These are phyloP conservation scores for Reutealis trisperma DNA, from an alignment of 345 rosid genomes.

Conservation along the genomic window DNA sequence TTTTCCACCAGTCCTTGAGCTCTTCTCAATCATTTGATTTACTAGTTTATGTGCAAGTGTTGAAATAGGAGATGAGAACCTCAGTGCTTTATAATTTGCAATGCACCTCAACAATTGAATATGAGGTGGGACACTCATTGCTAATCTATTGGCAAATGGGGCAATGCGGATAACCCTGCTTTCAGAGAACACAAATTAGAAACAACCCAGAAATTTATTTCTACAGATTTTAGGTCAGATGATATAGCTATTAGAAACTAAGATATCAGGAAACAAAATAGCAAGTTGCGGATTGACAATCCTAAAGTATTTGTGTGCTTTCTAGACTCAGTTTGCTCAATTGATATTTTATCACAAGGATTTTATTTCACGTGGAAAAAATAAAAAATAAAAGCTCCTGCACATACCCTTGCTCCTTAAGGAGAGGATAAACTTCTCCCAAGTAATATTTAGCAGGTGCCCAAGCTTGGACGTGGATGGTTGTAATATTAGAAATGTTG, in stretches of 20 bases:
- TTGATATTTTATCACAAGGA: conserved; percentile 1
- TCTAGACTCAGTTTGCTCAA: background rate
- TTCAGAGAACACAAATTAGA: conserved; percentile 21
- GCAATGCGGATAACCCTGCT: conserved; percentile 81
- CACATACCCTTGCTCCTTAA: conserved; percentile 72
- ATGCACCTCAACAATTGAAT: conserved; percentile 86
- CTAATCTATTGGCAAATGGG: conserved; percentile 95
- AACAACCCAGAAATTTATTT: conserved; percentile 4
- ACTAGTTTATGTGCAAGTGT: conserved; percentile 63
- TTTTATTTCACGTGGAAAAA: background rate
- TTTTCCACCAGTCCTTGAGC: conserved; percentile 69
- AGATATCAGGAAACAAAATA: background rate
- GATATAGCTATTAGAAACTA: background rate
- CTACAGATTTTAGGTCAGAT: conserved; percentile 3
- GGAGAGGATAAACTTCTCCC: conserved; percentile 63
- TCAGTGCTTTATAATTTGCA: conserved; percentile 81
- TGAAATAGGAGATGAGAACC: conserved; percentile 64
- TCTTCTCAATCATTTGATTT: conserved; percentile 66
- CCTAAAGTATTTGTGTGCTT: background rate
- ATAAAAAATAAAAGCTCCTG: background rate
- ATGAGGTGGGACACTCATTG: conserved; percentile 89
- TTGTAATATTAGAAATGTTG: conserved; percentile 63
- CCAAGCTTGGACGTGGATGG: conserved; percentile 77
- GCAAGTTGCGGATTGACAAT: background rate
- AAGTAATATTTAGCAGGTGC: conserved; percentile 64